Percentiles rank a stretch among this genome's conserved stretches.
Conservation (phyloP, 2,329 filamentous ascomycete species). For the Paraphaeosphaeria minitans region DNA sequence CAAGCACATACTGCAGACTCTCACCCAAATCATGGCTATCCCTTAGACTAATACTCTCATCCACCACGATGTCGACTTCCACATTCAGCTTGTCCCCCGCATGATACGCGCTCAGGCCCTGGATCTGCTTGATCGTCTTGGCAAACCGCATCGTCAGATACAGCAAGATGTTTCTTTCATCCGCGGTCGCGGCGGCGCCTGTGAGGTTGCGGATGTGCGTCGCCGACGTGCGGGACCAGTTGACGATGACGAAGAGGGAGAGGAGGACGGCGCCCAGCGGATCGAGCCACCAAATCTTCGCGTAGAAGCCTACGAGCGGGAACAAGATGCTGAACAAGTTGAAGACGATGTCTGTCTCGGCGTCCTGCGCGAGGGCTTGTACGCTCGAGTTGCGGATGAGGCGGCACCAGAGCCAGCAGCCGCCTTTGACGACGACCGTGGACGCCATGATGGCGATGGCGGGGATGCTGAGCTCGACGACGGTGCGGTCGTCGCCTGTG, state of each 20-base stretch:
- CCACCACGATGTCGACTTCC: constrained; percentile 81
- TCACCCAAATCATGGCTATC: constrained; percentile 83
- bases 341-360: constrained; percentile 81
- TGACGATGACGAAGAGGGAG: constrained; percentile 78
- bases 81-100: constrained; percentile 85
- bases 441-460: constrained; percentile 80
- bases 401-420: constrained; percentile 87
- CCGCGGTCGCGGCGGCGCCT: constrained; percentile 76
- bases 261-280: constrained; percentile 77
- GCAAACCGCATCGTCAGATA: constrained; percentile 96
- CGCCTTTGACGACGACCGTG: constrained; percentile 80
- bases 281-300: constrained; percentile 83
- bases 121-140: constrained; percentile 82
- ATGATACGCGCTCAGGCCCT: constrained; percentile 84
- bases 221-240: constrained; percentile 75
- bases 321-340: constrained; percentile 89
- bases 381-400: constrained; percentile 85
- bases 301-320: constrained; percentile 78
- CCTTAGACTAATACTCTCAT: constrained; percentile 73
- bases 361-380: constrained; percentile 74
- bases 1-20: constrained; percentile 80
- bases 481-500: constrained; percentile 62
- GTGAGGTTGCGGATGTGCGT: constrained; percentile 82
- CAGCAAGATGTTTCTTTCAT: constrained; percentile 82
- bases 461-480: constrained; percentile 74